Evolutionary conservation across 2,329 filamentous ascomycete genomes (phyloP).

Genomic region (Colletotrichum neosansevieriae): DNA sequence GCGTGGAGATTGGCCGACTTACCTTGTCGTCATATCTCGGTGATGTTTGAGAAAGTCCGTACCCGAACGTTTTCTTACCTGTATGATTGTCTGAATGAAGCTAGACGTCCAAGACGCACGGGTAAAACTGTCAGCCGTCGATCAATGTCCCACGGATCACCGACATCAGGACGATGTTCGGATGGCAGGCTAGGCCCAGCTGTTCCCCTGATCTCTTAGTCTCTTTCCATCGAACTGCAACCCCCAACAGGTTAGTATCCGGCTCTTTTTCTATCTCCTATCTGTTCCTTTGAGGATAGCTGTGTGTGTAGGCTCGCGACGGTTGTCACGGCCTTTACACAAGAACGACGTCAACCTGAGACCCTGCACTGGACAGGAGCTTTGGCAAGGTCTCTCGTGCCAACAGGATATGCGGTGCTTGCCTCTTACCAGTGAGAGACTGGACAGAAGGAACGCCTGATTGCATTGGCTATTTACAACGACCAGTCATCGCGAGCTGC

Average conservation of each 20-base stretch:
- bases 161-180: constrained; percentile 29
- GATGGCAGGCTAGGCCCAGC: constrained; percentile 33
- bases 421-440: not conserved
- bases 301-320: not conserved
- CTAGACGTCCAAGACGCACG: constrained; percentile 24
- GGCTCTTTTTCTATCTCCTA: not conserved
- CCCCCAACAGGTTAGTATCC: not conserved
- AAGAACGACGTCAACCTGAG: constrained; percentile 26
- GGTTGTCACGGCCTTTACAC: constrained; percentile 1
- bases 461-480: constrained; percentile 19
- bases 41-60: constrained; percentile 32
- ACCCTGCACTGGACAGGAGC: not conserved
- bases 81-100: constrained; percentile 10
- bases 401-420: constrained; percentile 13
- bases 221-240: not conserved
- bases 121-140: constrained; percentile 29
- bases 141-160: constrained; percentile 35
- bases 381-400: not conserved
- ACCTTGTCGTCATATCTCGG: constrained; percentile 26
- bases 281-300: not conserved
- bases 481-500: constrained; percentile 28
- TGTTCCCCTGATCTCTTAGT: not conserved
- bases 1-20: constrained; percentile 8
- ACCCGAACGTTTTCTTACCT: constrained; percentile 22
- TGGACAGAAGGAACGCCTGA: not conserved